A percentile compares a stretch with the other conserved stretches of the same genome.
Conservation (phyloP, 148 eudicot species). For the Chenopodium berlandieri region DNA sequence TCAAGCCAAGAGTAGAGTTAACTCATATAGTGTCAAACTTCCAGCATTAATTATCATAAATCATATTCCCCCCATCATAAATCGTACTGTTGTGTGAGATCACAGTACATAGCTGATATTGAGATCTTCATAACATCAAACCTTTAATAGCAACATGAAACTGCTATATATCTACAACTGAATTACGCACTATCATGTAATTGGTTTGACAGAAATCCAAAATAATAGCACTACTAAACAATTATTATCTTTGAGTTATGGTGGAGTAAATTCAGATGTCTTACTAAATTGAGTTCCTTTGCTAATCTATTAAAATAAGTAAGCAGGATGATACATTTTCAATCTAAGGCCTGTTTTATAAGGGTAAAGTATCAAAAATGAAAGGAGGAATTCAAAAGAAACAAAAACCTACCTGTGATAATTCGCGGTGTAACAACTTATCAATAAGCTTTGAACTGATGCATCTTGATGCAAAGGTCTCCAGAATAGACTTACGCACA, state of each 20-base stretch:
- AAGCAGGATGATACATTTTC: neutral
- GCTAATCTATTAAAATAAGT: neutral
- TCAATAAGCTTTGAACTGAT: conserved; percentile 33
- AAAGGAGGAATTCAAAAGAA: neutral
- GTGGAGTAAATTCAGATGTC: neutral
- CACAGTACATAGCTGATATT: neutral
- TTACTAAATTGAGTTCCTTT: neutral
- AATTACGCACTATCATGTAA: neutral
- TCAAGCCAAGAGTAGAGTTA: neutral
- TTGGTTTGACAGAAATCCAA: neutral
- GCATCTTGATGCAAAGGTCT: conserved; percentile 34
- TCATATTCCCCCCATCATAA: no score
- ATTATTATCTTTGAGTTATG: neutral
- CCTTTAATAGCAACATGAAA: neutral
- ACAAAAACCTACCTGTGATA: conserved; percentile 36
- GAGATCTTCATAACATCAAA: neutral
- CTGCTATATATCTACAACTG: neutral
- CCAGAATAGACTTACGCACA: conserved; percentile 32
- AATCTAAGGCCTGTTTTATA: neutral
- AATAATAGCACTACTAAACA: neutral
- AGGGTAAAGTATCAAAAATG: neutral
- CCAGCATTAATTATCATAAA: neutral
- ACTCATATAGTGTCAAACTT: neutral
- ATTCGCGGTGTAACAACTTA: conserved; percentile 29
- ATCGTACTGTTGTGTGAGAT: neutral